These are phyloP conservation scores for Seiridium cupressi DNA, from an alignment of 2,329 filamentous ascomycete species.

Conservation along the genomic window DNA sequence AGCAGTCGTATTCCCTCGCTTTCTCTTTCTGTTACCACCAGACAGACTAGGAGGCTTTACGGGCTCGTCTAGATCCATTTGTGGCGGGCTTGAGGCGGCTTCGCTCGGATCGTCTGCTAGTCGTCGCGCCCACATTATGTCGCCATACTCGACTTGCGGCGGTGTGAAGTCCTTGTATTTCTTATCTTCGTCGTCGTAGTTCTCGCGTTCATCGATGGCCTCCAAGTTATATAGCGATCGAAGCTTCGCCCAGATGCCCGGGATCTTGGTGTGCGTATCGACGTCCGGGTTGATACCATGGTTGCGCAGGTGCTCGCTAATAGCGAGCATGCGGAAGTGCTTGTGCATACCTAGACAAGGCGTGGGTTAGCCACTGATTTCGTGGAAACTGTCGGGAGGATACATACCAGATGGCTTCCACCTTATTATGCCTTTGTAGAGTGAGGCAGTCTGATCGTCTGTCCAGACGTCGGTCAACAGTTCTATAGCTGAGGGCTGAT, in stretches of 20 bases:
- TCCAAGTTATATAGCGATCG: slow-evolving; percentile 80
- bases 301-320: slow-evolving; percentile 75
- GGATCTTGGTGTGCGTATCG: slow-evolving; percentile 79
- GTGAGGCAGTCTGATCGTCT: slow-evolving; percentile 87
- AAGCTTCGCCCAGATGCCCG: slow-evolving; percentile 89
- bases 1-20: slow-evolving; percentile 35
- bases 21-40: slow-evolving; percentile 36
- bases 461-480: slow-evolving; percentile 76
- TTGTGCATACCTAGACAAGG: slow-evolving; percentile 64
- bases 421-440: slow-evolving; percentile 88
- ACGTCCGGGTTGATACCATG: slow-evolving; percentile 73
- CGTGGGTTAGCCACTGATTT: neutral
- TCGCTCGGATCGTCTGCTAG: slow-evolving; percentile 45
- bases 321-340: slow-evolving; percentile 87
- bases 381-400: too few relatives aligned
- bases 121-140: slow-evolving; percentile 44
- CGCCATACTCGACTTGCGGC: slow-evolving; percentile 43
- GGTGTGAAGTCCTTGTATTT: slow-evolving; percentile 67
- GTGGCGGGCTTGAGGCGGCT: slow-evolving; percentile 43
- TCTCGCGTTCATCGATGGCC: slow-evolving; percentile 81
- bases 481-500: slow-evolving; percentile 36
- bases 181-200: slow-evolving; percentile 56
- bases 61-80: slow-evolving; percentile 35
- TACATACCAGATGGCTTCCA: slow-evolving; percentile 88
- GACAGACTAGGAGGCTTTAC: slow-evolving; percentile 14